These are phyloP conservation scores for Scutellaria baicalensis DNA, from an alignment of 257 asterid genomes.

Conservation along the genomic window DNA sequence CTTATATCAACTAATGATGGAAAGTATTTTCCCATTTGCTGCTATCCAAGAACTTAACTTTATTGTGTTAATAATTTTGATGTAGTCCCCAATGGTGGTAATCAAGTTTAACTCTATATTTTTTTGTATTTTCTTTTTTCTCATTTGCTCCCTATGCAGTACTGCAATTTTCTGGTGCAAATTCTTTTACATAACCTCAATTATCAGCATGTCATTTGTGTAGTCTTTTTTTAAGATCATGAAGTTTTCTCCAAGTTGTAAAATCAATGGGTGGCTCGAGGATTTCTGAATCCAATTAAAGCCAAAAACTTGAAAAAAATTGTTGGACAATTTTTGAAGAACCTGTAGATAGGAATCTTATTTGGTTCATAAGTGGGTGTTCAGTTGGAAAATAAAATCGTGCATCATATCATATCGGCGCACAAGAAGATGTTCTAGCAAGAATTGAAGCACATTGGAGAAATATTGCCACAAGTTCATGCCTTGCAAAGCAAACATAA, in stretches of 20 bases:
- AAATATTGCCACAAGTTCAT: too few relatives aligned
- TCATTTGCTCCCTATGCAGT: neutral
- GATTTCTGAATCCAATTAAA: neutral
- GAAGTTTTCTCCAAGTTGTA: neutral
- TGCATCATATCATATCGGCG: neutral
- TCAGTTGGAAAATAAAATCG: neutral
- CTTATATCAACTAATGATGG: too few relatives aligned
- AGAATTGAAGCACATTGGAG: too few relatives aligned
- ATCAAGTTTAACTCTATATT: too few relatives aligned
- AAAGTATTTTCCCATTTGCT: too few relatives aligned
- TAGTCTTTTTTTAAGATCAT: neutral
- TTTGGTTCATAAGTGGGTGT: neutral
- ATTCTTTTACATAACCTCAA: neutral
- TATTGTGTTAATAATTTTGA: too few relatives aligned
- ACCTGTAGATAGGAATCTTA: neutral
- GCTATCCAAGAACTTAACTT: too few relatives aligned
- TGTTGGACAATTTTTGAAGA: neutral
- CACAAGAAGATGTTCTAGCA: too few relatives aligned
- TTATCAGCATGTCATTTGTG: neutral
- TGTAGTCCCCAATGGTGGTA: too few relatives aligned
- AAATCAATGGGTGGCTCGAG: neutral
- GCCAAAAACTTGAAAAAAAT: neutral
- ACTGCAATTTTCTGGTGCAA: too few relatives aligned
- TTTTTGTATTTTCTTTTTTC: too few relatives aligned
- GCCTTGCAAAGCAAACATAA: neutral